Percentiles rank a stretch among this genome's conserved stretches.
These are phyloP conservation scores for Colletotrichum melonis DNA, from an alignment of 2,329 filamentous ascomycete genomes.

Conservation along the genomic window DNA sequence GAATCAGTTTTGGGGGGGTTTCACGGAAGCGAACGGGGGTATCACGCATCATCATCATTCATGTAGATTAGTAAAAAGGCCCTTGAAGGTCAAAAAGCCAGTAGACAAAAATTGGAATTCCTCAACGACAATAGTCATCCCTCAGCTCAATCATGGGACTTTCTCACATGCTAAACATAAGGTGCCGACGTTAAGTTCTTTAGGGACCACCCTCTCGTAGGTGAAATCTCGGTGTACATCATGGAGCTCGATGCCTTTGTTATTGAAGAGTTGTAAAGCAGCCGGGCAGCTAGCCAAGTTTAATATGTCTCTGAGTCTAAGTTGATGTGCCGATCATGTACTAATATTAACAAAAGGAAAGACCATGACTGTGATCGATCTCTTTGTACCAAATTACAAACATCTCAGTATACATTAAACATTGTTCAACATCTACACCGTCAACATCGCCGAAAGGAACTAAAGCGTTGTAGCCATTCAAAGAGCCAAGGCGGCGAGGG, in stretches of 20 bases:
- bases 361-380: not conserved
- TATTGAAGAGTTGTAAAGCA: not conserved
- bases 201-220: too few relatives aligned
- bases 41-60: conserved; percentile 6
- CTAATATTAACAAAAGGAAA: not conserved
- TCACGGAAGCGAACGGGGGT: not conserved
- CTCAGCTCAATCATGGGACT: too few relatives aligned
- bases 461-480: not conserved
- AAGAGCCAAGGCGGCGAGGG: conserved; percentile 12
- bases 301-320: not conserved
- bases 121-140: not conserved
- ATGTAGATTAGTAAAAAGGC: conserved; percentile 14
- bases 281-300: not conserved
- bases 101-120: conserved; percentile 3
- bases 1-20: not conserved
- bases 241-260: not conserved
- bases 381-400: not conserved
- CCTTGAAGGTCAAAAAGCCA: not conserved
- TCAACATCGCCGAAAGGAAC: not conserved
- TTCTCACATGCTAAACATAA: not conserved
- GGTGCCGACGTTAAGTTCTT: too few relatives aligned
- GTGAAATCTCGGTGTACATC: too few relatives aligned
- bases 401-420: not conserved
- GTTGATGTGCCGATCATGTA: not conserved
- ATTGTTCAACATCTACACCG: not conserved